Base-by-base conservation (phyloP, 805 yeast genomes). In the Jamesozyma hellenica region DNA sequence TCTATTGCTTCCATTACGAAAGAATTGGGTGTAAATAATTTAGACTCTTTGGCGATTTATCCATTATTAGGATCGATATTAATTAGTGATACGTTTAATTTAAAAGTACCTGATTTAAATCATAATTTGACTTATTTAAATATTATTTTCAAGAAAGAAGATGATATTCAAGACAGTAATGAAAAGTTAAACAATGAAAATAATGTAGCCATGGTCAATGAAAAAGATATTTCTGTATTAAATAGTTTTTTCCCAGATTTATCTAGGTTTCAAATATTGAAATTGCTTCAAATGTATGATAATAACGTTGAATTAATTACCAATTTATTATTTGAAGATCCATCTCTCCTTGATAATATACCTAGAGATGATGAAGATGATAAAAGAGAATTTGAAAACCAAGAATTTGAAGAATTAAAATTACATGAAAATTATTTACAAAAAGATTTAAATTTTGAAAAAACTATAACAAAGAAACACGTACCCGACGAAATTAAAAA, bases 181-280 rank as follows among this genome's bases (percentile, higher is more conserved):
- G 11, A 6, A 13, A 28, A 3, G 5, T 19, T 31, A 13, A 28
- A 8, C 14, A 19, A 13, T 8, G 19, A 23, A 14, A 15, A 19
- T 1, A 35, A 23, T 7, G 39, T 3, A 7, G 13, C 18, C 7
- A 12, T 3, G 9, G 18, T 27, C n/a, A 12, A n/a, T 12, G 23
- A 28, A 12, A 14, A 18, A 9, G 33, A 34, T 8, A 17, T 28
- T 1, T 28, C 42, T n/a, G 61, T 63, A 19, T 49, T 72, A 32
- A 42, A 55, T n/a, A 84, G 78, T 26, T 55, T 87, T 44, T 83
- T 86, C 54, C 95, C 95, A 0, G 71, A 71, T 30, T 55, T 85
- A 28, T 61, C 72, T 0, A 51, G 56, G 3, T 58, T 63, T 1
- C 70, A 75, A 52, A 71, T 79, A 0, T 61, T 60, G n/a, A 63